These are phyloP conservation scores for Backusella liffmaniae DNA, from an alignment of 192 early-diverging fungal genomes.

Conservation along the genomic window DNA sequence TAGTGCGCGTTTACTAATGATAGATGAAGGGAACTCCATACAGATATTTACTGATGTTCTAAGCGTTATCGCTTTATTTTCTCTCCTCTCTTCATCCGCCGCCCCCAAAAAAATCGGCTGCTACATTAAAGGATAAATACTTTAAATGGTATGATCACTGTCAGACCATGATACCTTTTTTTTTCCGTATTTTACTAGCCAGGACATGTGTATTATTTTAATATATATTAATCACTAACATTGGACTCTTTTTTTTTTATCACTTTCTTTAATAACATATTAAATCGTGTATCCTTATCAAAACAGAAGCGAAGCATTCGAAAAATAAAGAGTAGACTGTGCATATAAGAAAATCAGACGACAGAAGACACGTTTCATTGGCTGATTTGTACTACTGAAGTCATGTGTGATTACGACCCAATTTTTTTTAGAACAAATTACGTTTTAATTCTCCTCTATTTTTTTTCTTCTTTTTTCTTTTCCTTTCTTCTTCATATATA, in stretches of 20 bases:
- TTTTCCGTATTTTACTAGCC: background rate
- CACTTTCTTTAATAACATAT: background rate
- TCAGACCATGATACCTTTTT: background rate
- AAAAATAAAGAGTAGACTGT: background rate
- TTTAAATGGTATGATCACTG: background rate
- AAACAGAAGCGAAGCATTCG: background rate
- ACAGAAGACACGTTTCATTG: conserved; percentile 4
- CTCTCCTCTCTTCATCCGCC: background rate
- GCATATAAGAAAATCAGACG: conserved; percentile 5
- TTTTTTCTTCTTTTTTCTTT: background rate
- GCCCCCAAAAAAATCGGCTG: background rate
- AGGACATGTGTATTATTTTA: background rate
- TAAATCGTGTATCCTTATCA: background rate
- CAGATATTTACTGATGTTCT: background rate
- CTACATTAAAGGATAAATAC: background rate
- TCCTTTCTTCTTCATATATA: background rate
- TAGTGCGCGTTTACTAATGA: background rate
- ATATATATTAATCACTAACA: background rate
- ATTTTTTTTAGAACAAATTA: background rate
- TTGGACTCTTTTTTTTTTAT: background rate
- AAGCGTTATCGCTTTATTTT: background rate
- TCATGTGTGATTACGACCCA: background rate
- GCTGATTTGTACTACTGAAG: background rate
- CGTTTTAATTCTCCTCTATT: background rate
- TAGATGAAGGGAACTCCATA: background rate